These are phyloP conservation scores for Pythium sp. DNA, from an alignment of 352 stramenopile genomes.

Conservation along the genomic window DNA sequence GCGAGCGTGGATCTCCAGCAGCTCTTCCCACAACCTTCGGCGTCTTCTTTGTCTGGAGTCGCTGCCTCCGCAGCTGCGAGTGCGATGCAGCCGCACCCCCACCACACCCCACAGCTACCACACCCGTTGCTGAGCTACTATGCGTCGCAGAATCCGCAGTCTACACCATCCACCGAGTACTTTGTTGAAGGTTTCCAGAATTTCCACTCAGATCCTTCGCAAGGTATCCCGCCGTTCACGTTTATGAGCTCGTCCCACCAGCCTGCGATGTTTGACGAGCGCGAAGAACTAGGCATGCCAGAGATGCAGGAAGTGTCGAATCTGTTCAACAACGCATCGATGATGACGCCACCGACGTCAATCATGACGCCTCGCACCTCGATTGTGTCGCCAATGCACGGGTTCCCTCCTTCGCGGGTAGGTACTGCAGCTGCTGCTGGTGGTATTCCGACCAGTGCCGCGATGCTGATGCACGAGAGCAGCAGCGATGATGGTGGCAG, in stretches of 20 bases:
- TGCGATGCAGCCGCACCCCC: slow-evolving; percentile 8
- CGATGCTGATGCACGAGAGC: slow-evolving; percentile 12
- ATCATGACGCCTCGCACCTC: slow-evolving; percentile 16
- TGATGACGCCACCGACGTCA: slow-evolving; percentile 18
- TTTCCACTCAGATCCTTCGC: slow-evolving; percentile 10
- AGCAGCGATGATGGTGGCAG: slow-evolving; percentile 14
- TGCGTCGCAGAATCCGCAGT: slow-evolving; percentile 5
- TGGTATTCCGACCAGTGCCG: not conserved
- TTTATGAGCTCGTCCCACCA: slow-evolving; percentile 4
- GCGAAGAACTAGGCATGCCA: slow-evolving; percentile 9
- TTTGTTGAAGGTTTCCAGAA: slow-evolving; percentile 20
- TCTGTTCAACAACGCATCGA: slow-evolving; percentile 15
- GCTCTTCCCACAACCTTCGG: slow-evolving; percentile 13
- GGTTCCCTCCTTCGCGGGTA: slow-evolving; percentile 2
- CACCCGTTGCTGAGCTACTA: slow-evolving; percentile 10
- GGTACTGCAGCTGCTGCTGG: not conserved
- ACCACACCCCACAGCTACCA: slow-evolving; percentile 1
- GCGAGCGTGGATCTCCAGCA: slow-evolving; percentile 21
- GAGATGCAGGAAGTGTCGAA: slow-evolving; percentile 18
- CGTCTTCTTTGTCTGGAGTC: not conserved
- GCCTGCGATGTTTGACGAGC: slow-evolving; percentile 16
- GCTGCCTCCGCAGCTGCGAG: not conserved
- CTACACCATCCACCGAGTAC: slow-evolving; percentile 7
- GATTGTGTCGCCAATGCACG: slow-evolving; percentile 17
- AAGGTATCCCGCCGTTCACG: slow-evolving; percentile 7